These are phyloP conservation scores for Mangifera indica DNA, from an alignment of 345 rosid genomes.

Conservation along the genomic window DNA sequence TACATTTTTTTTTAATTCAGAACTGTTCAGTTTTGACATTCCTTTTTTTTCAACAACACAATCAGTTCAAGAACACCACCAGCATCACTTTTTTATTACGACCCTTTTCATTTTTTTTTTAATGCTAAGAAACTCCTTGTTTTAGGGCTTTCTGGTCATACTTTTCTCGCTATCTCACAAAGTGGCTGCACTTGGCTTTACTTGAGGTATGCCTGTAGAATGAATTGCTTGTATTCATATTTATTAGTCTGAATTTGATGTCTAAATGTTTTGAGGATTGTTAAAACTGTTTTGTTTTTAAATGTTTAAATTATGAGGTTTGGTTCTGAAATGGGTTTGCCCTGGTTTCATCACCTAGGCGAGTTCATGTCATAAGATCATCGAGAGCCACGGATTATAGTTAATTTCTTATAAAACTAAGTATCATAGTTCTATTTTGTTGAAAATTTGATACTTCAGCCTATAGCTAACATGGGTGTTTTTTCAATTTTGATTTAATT, in stretches of 20 bases:
- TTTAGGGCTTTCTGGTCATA: neutral
- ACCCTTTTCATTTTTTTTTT: neutral
- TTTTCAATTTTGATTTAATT: neutral
- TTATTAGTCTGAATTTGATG: neutral
- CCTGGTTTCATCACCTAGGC: neutral
- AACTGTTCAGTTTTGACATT: too few species aligned
- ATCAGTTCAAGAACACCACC: neutral
- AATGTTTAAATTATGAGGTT: neutral
- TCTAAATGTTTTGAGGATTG: neutral
- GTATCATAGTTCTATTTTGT: neutral
- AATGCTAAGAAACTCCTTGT: neutral
- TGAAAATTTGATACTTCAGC: neutral
- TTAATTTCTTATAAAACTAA: too few species aligned
- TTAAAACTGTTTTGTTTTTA: neutral
- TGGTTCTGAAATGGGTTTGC: constrained; percentile 13
- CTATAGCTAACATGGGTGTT: neutral
- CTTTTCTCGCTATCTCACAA: neutral
- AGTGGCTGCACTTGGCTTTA: constrained; percentile 7
- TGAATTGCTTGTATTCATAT: neutral
- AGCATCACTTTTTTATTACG: neutral
- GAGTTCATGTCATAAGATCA: neutral
- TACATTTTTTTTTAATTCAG: neutral
- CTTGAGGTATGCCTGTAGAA: constrained; percentile 4
- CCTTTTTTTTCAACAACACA: too few species aligned
- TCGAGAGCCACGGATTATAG: neutral